Evolutionary conservation across 805 yeast species (phyloP).

Genomic region (Ogataea allantospora): DNA sequence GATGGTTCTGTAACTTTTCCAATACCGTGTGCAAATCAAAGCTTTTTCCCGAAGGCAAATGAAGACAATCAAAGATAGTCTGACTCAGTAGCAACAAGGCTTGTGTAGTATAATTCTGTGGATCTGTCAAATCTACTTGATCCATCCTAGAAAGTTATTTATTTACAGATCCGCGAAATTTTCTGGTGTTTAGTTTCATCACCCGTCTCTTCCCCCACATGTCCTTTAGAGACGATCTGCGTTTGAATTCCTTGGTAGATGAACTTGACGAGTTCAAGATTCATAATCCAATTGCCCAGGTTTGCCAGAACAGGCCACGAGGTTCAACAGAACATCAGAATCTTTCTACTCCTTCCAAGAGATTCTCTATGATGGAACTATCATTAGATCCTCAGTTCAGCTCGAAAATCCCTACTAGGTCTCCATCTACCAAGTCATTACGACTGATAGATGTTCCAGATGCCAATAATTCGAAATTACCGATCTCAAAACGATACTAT

Average conservation of each 20-base stretch:
- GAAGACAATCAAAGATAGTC: constrained; percentile 23
- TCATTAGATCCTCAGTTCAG: constrained; percentile 19
- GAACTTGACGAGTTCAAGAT: constrained; percentile 9
- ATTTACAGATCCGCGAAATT: constrained; percentile 8
- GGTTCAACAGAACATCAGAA: neutral
- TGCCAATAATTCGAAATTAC: constrained; percentile 16
- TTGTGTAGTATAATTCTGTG: constrained; percentile 29
- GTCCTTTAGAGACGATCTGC: constrained; percentile 4
- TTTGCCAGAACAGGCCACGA: neutral
- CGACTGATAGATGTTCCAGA: constrained; percentile 8
- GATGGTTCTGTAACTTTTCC: constrained; percentile 23
- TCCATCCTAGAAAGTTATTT: constrained; percentile 1
- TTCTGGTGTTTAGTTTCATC: constrained; percentile 1
- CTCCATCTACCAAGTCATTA: constrained; percentile 20
- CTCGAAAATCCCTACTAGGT: constrained; percentile 26
- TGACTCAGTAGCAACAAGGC: constrained; percentile 33
- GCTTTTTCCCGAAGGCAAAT: constrained; percentile 14
- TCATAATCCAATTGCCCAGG: constrained; percentile 2
- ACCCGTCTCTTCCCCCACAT: constrained; percentile 1
- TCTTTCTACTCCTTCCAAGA: constrained; percentile 2
- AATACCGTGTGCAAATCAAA: constrained; percentile 16
- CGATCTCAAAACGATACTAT: constrained; percentile 17
- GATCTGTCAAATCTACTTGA: constrained; percentile 10
- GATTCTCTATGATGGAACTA: constrained; percentile 19
- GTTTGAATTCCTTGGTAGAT: neutral